A percentile compares a stretch with the other conserved stretches of the same genome.
These are phyloP conservation scores for Podospora didyma DNA, from an alignment of 495 filamentous ascomycete species.

Conservation along the genomic window DNA sequence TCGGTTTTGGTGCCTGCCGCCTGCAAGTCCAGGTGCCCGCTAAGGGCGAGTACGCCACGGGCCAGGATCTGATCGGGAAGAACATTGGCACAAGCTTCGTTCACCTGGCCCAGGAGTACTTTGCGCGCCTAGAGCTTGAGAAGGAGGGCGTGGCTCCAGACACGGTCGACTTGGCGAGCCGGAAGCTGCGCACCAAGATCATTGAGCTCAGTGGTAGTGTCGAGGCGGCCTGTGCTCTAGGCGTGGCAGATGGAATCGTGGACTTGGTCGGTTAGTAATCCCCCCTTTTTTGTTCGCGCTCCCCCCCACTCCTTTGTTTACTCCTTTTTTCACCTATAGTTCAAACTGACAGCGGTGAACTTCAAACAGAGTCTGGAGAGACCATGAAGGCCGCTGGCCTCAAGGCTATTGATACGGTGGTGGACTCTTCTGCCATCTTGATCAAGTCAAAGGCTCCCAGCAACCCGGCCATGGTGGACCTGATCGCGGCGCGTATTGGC, in stretches of 20 bases:
- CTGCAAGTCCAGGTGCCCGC: slow-evolving; percentile 94
- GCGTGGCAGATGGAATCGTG: slow-evolving; percentile 94
- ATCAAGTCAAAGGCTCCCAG: slow-evolving; percentile 89
- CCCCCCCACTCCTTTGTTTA: background rate
- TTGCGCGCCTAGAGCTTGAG: slow-evolving; percentile 64
- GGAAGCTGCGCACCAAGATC: slow-evolving; percentile 72
- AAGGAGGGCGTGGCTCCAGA: slow-evolving; percentile 31
- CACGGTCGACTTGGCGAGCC: slow-evolving; percentile 24
- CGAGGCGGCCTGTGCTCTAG: slow-evolving; percentile 91
- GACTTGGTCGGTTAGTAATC: slow-evolving; percentile 82
- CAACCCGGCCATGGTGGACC: slow-evolving; percentile 69
- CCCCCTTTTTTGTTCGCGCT: slow-evolving; percentile 1
- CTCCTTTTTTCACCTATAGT: background rate
- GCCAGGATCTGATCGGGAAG: slow-evolving; percentile 81
- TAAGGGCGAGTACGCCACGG: slow-evolving; percentile 65
- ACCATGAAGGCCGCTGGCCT: slow-evolving; percentile 98
- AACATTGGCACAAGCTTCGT: slow-evolving; percentile 96
- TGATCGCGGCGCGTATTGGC: slow-evolving; percentile 76
- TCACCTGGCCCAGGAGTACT: slow-evolving; percentile 74
- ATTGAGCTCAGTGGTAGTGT: slow-evolving; percentile 93
- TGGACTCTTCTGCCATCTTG: slow-evolving; percentile 79
- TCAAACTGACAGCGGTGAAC: background rate
- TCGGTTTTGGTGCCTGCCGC: slow-evolving; percentile 86
- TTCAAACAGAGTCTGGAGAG: slow-evolving; percentile 79
- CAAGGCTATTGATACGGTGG: slow-evolving; percentile 90